A percentile compares a stretch with the other conserved stretches of the same genome.
These are phyloP conservation scores for Cronartium quercuum DNA, from an alignment of 1,284 basidiomycete genomes.

Conservation along the genomic window DNA sequence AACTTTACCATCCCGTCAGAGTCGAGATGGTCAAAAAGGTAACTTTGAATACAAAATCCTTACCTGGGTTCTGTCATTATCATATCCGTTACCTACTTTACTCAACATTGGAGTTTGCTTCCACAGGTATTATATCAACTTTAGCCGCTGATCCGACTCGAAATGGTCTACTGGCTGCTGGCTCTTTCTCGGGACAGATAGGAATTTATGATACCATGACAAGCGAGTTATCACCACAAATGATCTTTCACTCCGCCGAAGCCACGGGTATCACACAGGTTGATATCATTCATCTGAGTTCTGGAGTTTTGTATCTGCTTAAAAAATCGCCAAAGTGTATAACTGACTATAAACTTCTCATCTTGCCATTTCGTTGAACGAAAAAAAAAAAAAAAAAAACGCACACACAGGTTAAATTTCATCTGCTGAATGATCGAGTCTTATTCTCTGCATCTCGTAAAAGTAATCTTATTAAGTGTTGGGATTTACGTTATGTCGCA, in stretches of 20 bases:
- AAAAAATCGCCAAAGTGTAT: background rate
- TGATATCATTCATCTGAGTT: background rate
- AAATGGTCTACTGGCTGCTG: conserved; percentile 67
- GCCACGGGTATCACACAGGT: conserved; percentile 68
- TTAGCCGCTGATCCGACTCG: conserved; percentile 67
- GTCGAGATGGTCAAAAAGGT: conserved; percentile 79
- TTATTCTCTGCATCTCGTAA: conserved; percentile 73
- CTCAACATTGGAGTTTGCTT: background rate
- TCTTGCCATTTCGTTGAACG: conserved; percentile 12
- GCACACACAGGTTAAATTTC: conserved; percentile 63
- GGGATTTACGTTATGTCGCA: conserved; percentile 65
- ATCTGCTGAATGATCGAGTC: conserved; percentile 63
- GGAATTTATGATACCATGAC: conserved; percentile 65
- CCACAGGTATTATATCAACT: conserved; percentile 71
- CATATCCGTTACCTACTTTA: background rate
- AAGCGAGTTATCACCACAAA: conserved; percentile 45
- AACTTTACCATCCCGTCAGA: conserved; percentile 70
- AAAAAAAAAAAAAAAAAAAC: background rate
- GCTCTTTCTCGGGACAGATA: conserved; percentile 59
- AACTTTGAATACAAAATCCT: conserved; percentile 1
- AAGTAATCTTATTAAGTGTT: conserved; percentile 61
- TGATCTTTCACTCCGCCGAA: conserved; percentile 42
- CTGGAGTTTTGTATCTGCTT: background rate
- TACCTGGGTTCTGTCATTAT: background rate
- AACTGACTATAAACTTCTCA: background rate